Base-by-base conservation (phyloP, 2,329 filamentous ascomycete genomes). In the Echinosphaeria canescens region DNA sequence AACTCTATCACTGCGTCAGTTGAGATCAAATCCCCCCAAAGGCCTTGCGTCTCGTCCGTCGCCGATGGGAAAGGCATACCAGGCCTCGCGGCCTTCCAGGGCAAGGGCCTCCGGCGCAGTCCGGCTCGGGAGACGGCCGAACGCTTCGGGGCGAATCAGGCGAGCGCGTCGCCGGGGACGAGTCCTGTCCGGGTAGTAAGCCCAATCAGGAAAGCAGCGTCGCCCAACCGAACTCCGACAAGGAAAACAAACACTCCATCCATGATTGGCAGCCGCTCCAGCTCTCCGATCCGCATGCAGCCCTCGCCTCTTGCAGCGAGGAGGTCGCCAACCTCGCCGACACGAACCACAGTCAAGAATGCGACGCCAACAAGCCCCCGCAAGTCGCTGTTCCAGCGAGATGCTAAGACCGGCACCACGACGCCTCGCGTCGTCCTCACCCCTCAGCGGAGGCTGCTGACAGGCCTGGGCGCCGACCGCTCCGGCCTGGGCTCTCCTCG, bases 401-500 rank as follows among this genome's bases (percentile, higher is more conserved):
- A 65, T 38, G 46, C 48, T 4, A 44, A 44, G 13, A 68, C 61
- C 5, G 69, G 69, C 3, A 42, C 54, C 18, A 56, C 59, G 12
- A 74, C 69, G 1, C 74, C 75, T 10, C 62, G 57, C 12, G 57
- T 76, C 26, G 49, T 76, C 10, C 44, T 80, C 5, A 75, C 62
- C 3, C 69, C 72, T 3, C 60, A 65, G 30, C 44, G 44, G 19
- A 59, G 72, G 15, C 54, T 56, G 24, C 62, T 72, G 11, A 75
- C 73, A 10, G 74, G 75, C 1, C 41, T 82, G 32, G 75, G 76
- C 13, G 63, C 67, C 33, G 76, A 80, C 37, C 65, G 64, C 34
- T 52, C 61, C 33, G 78, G 76, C 0, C 59, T 84, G 29, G 78
- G 79, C 5, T 85, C 79, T 1, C 79, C 78, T 5, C 68, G 66